Evolutionary conservation across 2,329 filamentous ascomycete genomes (phyloP), one percentile per base, ranked within the genome.

Genomic region (Fusarium neocosmosporiellum): DNA sequence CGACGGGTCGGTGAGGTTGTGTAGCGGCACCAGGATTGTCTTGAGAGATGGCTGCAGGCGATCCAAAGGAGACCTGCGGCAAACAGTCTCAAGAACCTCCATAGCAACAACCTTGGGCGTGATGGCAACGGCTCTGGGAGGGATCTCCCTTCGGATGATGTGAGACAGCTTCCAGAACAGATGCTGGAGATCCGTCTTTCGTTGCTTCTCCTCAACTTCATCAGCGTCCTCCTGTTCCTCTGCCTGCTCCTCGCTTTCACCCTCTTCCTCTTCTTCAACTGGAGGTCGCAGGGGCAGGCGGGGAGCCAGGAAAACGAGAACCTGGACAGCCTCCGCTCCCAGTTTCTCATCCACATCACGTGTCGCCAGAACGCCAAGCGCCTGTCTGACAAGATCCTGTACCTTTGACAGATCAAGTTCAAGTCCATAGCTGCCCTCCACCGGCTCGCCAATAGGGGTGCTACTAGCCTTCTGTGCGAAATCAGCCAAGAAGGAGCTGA

Each of bases 1-100:
- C 2, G 89, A 89, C 2, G 92, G 87, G 80, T 98, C 95, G 0
- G 95, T 97, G 39, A 99, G 85, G 79, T 96, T 94, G 79, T 96
- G 92, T 7, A 98, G 88, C 0, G 89, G 88, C 14, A 85, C 83
- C 43, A 91, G 84, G 34, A 90, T 83, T 1, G 85, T 86, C 72
- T 91, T 88, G 20, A 97, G 85, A 1, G 91, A 92, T 0, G 90
- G 87, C 2, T 84, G 80, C 10, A 96, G 86, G 4, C 89, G 85
- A 3, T 87, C 83, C 1, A 83, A 78, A 0, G 91, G 84, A 2
- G 94, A 85, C 46, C 90, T 89, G 60, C 87, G 88, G 73, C 89
- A 88, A 14, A 97, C 87, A 0, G 91, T 90, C 62, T 92, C 90
- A 54, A 98, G 84, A 8, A 97, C 89, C 59, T 92, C 90, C 78